Evolutionary conservation across 345 rosid genomes (phyloP), one percentile per base, ranked within the genome.

Genomic region (Adansonia digitata): DNA sequence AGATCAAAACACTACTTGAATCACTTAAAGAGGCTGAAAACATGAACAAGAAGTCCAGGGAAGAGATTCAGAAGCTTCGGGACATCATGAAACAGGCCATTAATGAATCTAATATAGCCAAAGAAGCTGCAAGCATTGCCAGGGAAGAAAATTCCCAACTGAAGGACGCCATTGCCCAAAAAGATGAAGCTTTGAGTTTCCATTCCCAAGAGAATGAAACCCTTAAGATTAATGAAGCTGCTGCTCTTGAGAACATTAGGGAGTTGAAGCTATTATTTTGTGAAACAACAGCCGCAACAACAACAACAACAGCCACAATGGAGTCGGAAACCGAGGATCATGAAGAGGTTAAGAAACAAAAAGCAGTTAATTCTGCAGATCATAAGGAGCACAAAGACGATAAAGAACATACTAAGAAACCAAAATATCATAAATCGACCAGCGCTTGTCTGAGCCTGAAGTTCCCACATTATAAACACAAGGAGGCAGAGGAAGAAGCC

Each of bases 81-180:
- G 97, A 93, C 77, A 90, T 90, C 46, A 88, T 95, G 27, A 95
- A 95, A 63, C 96, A 93, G 40, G 99, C 99, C 0, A 74, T 95
- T 0, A 95, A 84, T 20, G 99, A 95, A 80, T 91, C 99, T 13
- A 95, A 83, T 69, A 91, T 84, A 2, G 94, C 99, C 0, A 95
- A 91, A 84, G 99, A 88, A 80, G 63, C 63, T 27, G 63, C 63
- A 13, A 29, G 4, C 3, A 29, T 59, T 59, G 63, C 63, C 63
- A 59, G n/a, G 63, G 63, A 59, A 59, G 63, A 59, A 18, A 59
- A 59, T 59, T 59, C 15, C 17, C 63, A 59, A 15, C 63, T 59
- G n/a, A 59, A 29, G 18, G 63, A 59, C 18, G 15, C 37, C 37
- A 5, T 59, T 27, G 98, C 98, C 5, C 88, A 86, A 26, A 95